phyloP scores from a whole-genome alignment of 768 basidiomycete genomes.

The Termitomyces sp. region DNA sequence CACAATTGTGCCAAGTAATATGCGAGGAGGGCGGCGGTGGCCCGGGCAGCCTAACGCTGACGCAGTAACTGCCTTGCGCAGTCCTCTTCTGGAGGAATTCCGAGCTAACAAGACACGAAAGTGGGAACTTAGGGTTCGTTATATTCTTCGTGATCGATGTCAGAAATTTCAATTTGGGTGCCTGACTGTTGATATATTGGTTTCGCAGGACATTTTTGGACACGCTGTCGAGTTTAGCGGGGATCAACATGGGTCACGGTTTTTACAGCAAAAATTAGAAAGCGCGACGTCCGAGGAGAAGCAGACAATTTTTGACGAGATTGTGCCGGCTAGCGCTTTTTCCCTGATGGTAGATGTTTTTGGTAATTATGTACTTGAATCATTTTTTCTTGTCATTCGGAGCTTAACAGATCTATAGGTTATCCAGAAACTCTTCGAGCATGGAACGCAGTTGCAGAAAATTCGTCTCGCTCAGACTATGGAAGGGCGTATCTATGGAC shows the following conservation, averaged over 20 bases:
- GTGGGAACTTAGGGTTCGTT: constrained; percentile 75
- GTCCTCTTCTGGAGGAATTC: constrained; percentile 80
- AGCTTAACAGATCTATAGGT: constrained; percentile 45
- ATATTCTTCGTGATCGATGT: background rate
- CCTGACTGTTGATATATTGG: constrained; percentile 12
- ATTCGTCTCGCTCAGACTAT: constrained; percentile 63
- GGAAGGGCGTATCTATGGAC: constrained; percentile 68
- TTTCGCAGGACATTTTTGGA: constrained; percentile 72
- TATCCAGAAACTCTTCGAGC: constrained; percentile 90
- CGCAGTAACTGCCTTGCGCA: constrained; percentile 41
- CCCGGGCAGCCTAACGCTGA: constrained; percentile 29
- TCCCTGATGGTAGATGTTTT: constrained; percentile 89
- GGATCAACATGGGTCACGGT: constrained; percentile 97
- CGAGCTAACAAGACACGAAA: constrained; percentile 69
- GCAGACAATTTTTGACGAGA: constrained; percentile 79
- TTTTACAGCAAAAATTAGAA: constrained; percentile 88
- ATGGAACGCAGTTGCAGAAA: constrained; percentile 74
- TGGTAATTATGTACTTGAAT: constrained; percentile 70
- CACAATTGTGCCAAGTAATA: constrained; percentile 28
- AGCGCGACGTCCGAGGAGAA: constrained; percentile 73
- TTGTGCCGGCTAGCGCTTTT: constrained; percentile 69
- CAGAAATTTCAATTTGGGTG: background rate
- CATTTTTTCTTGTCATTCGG: background rate
- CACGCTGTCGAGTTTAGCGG: constrained; percentile 87
- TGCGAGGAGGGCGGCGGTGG: constrained; percentile 39